These are phyloP conservation scores for Eutrema salsugineum DNA, from an alignment of 441 rosid species.

Conservation along the genomic window DNA sequence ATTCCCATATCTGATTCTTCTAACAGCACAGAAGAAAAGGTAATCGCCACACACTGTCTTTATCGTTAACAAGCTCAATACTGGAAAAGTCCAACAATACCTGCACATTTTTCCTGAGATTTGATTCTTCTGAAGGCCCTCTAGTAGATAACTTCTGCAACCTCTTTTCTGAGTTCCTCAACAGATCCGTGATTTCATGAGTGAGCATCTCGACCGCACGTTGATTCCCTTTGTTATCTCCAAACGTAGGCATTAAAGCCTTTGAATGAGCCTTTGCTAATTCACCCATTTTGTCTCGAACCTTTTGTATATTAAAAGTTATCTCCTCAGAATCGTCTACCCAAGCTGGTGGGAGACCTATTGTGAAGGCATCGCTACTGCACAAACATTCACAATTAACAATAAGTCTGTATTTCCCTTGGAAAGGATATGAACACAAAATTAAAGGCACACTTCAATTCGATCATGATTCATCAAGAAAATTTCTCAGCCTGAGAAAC, in stretches of 20 bases:
- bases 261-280: conserved; percentile 81
- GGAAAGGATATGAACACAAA: neutral
- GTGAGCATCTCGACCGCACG: conserved; percentile 66
- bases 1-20: neutral
- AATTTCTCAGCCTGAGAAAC: neutral
- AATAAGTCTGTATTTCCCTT: neutral
- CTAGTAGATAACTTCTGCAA: conserved; percentile 55
- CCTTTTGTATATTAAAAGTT: conserved; percentile 65
- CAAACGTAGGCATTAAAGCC: conserved; percentile 92
- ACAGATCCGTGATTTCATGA: conserved; percentile 59
- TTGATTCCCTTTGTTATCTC: conserved; percentile 81
- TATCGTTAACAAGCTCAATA: neutral
- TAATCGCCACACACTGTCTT: neutral
- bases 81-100: conserved; percentile 33
- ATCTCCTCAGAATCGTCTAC: conserved; percentile 85
- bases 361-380: conserved; percentile 69
- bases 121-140: conserved; percentile 83
- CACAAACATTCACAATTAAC: conserved; percentile 34
- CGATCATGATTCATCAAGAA: neutral
- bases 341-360: conserved; percentile 90
- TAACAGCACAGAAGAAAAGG: neutral
- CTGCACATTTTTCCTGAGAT: conserved; percentile 91
- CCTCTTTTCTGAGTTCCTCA: conserved; percentile 79
- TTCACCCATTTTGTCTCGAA: conserved; percentile 65
- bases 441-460: neutral